Conservation (phyloP, 1,284 basidiomycete species). For the Pulveroboletus ridleyi region DNA sequence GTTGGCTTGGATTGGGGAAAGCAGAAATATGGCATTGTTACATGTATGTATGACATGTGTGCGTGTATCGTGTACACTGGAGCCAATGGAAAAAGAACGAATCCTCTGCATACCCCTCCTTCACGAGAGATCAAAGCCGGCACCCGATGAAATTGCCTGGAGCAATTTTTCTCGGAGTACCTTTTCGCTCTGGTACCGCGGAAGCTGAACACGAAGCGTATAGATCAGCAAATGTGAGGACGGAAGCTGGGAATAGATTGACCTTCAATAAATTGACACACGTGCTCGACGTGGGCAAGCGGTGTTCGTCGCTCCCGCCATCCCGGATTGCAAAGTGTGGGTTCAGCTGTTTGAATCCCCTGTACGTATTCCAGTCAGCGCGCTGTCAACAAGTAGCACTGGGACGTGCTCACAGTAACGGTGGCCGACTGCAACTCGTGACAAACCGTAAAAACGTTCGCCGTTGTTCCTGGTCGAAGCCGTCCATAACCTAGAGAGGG, state of each 20-base stretch:
- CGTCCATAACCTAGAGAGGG: conserved; percentile 65
- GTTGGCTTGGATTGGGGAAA: too few species aligned
- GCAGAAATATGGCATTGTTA: too few species aligned
- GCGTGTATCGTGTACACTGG: not conserved
- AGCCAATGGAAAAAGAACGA: conserved; percentile 4
- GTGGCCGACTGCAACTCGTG: conserved; percentile 90
- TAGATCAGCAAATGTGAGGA: not conserved
- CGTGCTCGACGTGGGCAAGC: conserved; percentile 84
- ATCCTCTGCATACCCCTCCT: conserved; percentile 7
- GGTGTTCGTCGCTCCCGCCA: conserved; percentile 72
- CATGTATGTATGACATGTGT: too few species aligned
- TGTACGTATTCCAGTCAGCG: conserved; percentile 35
- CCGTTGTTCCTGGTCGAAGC: conserved; percentile 77
- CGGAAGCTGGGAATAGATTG: conserved; percentile 8
- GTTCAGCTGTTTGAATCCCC: conserved; percentile 87
- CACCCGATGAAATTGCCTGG: conserved; percentile 84
- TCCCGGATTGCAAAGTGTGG: conserved; percentile 89
- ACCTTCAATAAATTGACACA: conserved; percentile 92
- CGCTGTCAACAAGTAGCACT: not conserved
- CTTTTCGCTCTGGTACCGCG: conserved; percentile 68
- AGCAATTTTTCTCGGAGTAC: conserved; percentile 80
- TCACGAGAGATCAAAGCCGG: conserved; percentile 90
- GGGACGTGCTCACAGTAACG: conserved; percentile 66
- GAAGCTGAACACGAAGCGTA: conserved; percentile 53
- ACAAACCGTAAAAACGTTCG: conserved; percentile 84